Percentiles rank a stretch among this genome's conserved stretches.
phyloP scores from a whole-genome alignment of 2,329 filamentous ascomycete species.

The Pseudogymnoascus sp. region DNA sequence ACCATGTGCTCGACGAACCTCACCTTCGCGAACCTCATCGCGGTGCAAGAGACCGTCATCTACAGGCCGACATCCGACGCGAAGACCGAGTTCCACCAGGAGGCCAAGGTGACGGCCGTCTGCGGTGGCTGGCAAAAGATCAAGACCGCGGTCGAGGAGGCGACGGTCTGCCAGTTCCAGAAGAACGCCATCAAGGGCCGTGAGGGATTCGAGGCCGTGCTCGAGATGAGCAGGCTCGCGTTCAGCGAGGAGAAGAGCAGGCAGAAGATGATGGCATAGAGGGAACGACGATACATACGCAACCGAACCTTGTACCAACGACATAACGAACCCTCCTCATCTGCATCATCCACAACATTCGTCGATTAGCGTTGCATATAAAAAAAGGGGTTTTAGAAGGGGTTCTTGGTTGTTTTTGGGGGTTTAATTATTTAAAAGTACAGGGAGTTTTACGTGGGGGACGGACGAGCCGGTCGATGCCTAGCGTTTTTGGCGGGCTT shows the following conservation, averaged over 20 bases:
- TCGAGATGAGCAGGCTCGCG: slow-evolving; percentile 86
- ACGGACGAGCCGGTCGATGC: background rate
- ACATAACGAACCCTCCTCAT: slow-evolving; percentile 1
- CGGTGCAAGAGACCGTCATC: slow-evolving; percentile 85
- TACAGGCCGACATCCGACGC: slow-evolving; percentile 59
- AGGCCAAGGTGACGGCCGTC: slow-evolving; percentile 85
- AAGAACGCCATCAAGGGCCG: slow-evolving; percentile 88
- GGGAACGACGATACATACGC: background rate
- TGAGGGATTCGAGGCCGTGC: slow-evolving; percentile 90
- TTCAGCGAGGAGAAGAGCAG: slow-evolving; percentile 81
- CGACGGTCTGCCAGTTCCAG: slow-evolving; percentile 78
- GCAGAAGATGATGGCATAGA: slow-evolving; percentile 33
- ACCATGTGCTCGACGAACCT: slow-evolving; percentile 97
- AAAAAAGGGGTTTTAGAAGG: background rate
- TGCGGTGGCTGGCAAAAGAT: slow-evolving; percentile 97
- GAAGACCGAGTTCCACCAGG: slow-evolving; percentile 78
- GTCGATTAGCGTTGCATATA: slow-evolving; percentile 12
- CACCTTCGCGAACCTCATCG: slow-evolving; percentile 85
- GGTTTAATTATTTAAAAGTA: background rate
- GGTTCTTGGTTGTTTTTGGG: background rate
- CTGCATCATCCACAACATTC: slow-evolving; percentile 1
- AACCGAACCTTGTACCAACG: slow-evolving; percentile 3
- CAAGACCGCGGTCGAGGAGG: slow-evolving; percentile 92
- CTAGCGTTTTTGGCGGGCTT: background rate
- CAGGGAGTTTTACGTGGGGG: background rate